phyloP scores from a whole-genome alignment of 2,329 filamentous ascomycete species.

The Berkeleyomyces rouxiae region DNA sequence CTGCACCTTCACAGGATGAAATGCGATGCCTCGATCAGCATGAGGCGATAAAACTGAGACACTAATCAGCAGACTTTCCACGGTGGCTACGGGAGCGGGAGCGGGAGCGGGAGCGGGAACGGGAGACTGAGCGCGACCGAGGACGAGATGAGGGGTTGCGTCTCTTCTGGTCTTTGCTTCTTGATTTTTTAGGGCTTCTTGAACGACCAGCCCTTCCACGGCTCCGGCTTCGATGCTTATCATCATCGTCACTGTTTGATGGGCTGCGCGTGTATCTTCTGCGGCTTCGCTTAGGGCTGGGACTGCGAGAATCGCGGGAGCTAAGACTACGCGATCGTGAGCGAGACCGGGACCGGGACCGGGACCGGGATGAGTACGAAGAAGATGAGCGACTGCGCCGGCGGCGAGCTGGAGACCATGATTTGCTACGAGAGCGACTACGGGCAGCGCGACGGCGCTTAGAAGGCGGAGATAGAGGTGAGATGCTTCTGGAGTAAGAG shows the following conservation, averaged over 20 bases:
- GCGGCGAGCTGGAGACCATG: conserved; percentile 3
- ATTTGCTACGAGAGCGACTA: neutral
- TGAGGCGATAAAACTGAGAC: conserved; percentile 19
- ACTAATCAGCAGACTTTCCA: conserved; percentile 38
- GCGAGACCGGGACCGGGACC: conserved; percentile 5
- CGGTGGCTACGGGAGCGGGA: conserved; percentile 19
- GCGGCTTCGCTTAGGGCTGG: conserved; percentile 2
- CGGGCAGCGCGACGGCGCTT: conserved; percentile 8
- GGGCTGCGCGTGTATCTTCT: conserved; percentile 9
- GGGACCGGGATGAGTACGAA: conserved; percentile 2
- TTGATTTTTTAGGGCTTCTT: conserved; percentile 4
- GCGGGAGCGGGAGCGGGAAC: conserved; percentile 11
- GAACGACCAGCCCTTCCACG: conserved; percentile 4
- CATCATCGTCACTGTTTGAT: conserved; percentile 12
- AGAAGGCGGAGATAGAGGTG: conserved; percentile 11
- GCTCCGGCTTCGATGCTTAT: conserved; percentile 16
- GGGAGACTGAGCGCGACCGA: conserved; percentile 7
- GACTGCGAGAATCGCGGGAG: conserved; percentile 6
- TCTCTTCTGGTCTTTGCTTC: conserved; percentile 5
- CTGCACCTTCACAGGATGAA: neutral
- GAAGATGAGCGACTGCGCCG: conserved; percentile 3
- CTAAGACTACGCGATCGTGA: conserved; percentile 15
- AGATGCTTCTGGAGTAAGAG: conserved; percentile 15
- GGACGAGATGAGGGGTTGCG: conserved; percentile 12
- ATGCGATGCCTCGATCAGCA: neutral